These are phyloP conservation scores for Urochloa ruziziensis DNA, from an alignment of 176 grass and related monocot genomes.

Conservation along the genomic window DNA sequence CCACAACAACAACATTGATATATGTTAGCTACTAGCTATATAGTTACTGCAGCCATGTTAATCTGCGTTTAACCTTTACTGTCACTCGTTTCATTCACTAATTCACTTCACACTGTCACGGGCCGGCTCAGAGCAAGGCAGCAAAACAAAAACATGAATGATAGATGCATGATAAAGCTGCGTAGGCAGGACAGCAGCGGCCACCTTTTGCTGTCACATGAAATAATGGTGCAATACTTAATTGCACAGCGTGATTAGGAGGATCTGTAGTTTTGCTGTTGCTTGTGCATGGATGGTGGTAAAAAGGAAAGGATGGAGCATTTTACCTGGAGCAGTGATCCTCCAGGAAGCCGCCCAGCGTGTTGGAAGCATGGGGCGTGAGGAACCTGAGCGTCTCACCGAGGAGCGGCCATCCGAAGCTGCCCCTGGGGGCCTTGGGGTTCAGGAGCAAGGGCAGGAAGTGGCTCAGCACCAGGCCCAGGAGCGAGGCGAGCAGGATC, in stretches of 20 bases:
- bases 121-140: not conserved
- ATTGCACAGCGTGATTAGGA: conserved; percentile 3
- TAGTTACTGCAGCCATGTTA: not conserved
- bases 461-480: conserved; percentile 54
- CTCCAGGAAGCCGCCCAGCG: conserved; percentile 68
- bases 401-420: conserved; percentile 82
- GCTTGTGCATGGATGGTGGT: not conserved
- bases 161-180: conserved; percentile 35
- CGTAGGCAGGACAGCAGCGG: conserved; percentile 36
- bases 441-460: conserved; percentile 74
- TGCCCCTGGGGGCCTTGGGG: conserved; percentile 53
- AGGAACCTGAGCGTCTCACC: conserved; percentile 81
- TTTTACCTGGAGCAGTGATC: conserved; percentile 79
- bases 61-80: not conserved
- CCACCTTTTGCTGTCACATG: conserved; percentile 48
- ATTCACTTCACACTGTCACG: not conserved
- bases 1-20: conserved; percentile 14
- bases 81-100: too few species aligned
- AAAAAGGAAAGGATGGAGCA: not conserved
- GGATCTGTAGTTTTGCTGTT: not conserved
- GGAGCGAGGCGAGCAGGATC: conserved; percentile 45
- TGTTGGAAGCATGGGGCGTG: conserved; percentile 67
- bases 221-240: conserved; percentile 47
- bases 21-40: not conserved
- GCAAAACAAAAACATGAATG: not conserved